phyloP scores from a whole-genome alignment of 176 grass and related monocot species.

The Areca catechu region DNA sequence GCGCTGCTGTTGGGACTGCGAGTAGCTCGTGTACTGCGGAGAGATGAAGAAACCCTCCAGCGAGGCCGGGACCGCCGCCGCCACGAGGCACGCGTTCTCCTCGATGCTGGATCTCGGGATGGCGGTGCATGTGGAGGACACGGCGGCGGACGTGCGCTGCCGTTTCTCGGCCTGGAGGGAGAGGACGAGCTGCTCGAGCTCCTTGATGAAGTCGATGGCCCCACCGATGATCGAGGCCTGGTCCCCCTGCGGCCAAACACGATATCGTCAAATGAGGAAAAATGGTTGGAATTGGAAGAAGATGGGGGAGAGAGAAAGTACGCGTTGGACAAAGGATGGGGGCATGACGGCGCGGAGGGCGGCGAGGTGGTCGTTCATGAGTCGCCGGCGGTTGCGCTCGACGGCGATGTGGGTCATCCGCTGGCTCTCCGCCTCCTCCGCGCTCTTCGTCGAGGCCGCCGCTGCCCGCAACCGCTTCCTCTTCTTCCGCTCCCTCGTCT shows the following conservation, averaged over 20 bases:
- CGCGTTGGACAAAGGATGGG: conserved; percentile 57
- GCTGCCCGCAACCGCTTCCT: conserved; percentile 27
- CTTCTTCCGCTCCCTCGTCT: conserved; percentile 26
- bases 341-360: conserved; percentile 74
- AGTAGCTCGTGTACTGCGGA: conserved; percentile 75
- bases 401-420: conserved; percentile 93
- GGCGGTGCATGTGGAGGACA: neutral
- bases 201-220: conserved; percentile 92
- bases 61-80: neutral
- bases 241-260: conserved; percentile 42
- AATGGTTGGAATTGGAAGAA: too few relatives aligned
- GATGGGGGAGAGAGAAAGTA: conserved; percentile 17
- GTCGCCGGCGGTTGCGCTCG: conserved; percentile 89
- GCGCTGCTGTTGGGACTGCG: conserved; percentile 8
- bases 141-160: neutral
- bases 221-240: conserved; percentile 86
- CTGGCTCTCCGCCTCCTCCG: conserved; percentile 78
- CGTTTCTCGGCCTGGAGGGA: conserved; percentile 48
- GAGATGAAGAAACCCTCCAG: conserved; percentile 65
- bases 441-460: conserved; percentile 47
- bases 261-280: too few relatives aligned
- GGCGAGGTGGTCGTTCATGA: conserved; percentile 93
- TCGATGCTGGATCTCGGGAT: too few relatives aligned
- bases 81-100: too few relatives aligned
- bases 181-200: conserved; percentile 81